Base-by-base conservation (phyloP, 176 grass and related monocot species). In the Lolium multiflorum region DNA sequence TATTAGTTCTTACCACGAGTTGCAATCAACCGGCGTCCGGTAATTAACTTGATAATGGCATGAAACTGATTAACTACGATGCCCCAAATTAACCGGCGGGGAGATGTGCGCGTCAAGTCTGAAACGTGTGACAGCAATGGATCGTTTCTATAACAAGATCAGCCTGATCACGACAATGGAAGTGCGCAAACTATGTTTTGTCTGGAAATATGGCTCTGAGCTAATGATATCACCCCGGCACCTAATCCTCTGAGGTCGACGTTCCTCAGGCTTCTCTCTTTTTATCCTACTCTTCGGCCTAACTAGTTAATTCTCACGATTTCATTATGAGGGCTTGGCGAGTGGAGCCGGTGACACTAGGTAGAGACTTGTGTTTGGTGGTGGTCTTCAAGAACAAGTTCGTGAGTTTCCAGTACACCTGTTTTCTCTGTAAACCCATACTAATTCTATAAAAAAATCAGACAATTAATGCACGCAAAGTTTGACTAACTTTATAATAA, bases 221-320 rank as follows among this genome's bases (percentile, higher is more conserved):
- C 77, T 83, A 87, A 79, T 92, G 95, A 89, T 89, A 89, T 88
- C 88, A 88, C 74, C 81, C 74, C 88, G 52, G 81, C 86, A 97
- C 86, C 95, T 83, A 94, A 94, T 81, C 88, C 92, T 74, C 89
- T 61, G 25, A 80, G 18, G 77, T 48, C 11, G 49, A 15, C 24
- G 20, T 68, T 68, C 64, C 20, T 82, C 67, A 41, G 39, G 41
- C 64, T 52, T 55, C 79, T 44, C 78, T 84, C 22, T 58, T 58
- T 15, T 87, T 74, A 74, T 84, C 82, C 21, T 78, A 25, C 24
- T 87, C 22, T 78, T 28, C 62, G 25, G 20, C 28, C 28, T 28
- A 28, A 79, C 79, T 64, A 13, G 60, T 81, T 15, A 80, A 38
- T 39, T 76, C 12, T 74, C 20, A 87, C 85, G 21, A 37, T 31